These are phyloP conservation scores for Cyberlindnera misumaiensis DNA, from an alignment of 805 yeast species.

Conservation along the genomic window DNA sequence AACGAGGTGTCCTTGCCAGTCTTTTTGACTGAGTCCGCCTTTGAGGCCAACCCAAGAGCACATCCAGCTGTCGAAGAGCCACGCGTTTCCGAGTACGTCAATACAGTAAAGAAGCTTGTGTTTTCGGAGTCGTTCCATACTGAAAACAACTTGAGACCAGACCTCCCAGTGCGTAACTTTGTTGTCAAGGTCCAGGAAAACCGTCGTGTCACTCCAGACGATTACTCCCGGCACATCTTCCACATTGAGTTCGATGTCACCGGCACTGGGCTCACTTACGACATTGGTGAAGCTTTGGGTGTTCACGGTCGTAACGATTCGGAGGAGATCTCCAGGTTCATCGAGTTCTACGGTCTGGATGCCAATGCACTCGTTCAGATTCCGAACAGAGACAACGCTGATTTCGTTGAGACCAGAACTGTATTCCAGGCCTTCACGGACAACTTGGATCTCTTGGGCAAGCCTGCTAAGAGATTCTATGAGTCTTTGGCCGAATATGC, in stretches of 20 bases:
- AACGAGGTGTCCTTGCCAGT: slow-evolving; percentile 39
- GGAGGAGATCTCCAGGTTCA: slow-evolving; percentile 59
- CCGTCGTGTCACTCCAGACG: slow-evolving; percentile 82
- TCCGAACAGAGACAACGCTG: slow-evolving; percentile 58
- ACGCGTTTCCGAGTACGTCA: slow-evolving; percentile 32
- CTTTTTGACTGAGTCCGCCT: slow-evolving; percentile 58
- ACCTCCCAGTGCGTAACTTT: slow-evolving; percentile 76
- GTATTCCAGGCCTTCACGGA: slow-evolving; percentile 76
- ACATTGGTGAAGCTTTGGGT: slow-evolving; percentile 95
- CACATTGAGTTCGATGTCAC: slow-evolving; percentile 90
- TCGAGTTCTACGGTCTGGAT: slow-evolving; percentile 63
- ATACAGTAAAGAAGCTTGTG: slow-evolving; percentile 61
- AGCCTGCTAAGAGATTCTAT: slow-evolving; percentile 92
- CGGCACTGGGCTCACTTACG: slow-evolving; percentile 87
- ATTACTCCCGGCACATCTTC: slow-evolving; percentile 92
- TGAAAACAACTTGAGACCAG: slow-evolving; percentile 70
- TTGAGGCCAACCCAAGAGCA: slow-evolving; percentile 53
- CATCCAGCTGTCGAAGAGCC: slow-evolving; percentile 31
- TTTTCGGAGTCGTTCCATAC: slow-evolving; percentile 76
- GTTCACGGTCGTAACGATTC: slow-evolving; percentile 82
- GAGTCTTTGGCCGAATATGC: slow-evolving; percentile 76
- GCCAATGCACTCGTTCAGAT: slow-evolving; percentile 64
- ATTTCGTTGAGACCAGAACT: slow-evolving; percentile 64
- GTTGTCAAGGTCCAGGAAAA: slow-evolving; percentile 87
- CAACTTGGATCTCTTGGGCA: slow-evolving; percentile 83